These are phyloP conservation scores for Talaromyces albobiverticillius DNA, from an alignment of 2,329 filamentous ascomycete species.

Conservation along the genomic window DNA sequence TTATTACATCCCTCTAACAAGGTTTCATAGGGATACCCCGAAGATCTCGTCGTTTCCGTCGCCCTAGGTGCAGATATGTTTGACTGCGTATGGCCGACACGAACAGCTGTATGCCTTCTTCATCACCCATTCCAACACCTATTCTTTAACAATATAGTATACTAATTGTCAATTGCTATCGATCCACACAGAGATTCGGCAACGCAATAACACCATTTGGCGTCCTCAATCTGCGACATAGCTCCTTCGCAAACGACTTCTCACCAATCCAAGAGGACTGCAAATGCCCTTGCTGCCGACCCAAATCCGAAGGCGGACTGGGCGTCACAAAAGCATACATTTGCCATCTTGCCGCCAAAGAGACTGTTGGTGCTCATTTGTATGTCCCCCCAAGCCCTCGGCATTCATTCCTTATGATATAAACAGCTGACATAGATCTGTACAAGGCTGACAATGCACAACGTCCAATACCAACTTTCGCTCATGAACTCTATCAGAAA, in stretches of 20 bases:
- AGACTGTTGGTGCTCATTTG: constrained; percentile 83
- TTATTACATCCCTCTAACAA: neutral
- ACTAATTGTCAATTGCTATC: no score
- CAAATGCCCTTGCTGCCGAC: constrained; percentile 72
- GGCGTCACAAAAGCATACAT: constrained; percentile 86
- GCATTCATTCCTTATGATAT: neutral
- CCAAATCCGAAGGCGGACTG: constrained; percentile 64
- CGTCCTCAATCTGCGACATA: constrained; percentile 79
- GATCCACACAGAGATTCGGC: constrained; percentile 76
- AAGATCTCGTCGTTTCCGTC: constrained; percentile 89
- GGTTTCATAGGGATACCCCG: constrained; percentile 72
- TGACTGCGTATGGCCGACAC: constrained; percentile 97
- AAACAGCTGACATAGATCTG: constrained; percentile 15
- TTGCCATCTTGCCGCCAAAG: constrained; percentile 87
- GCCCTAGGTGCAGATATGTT: constrained; percentile 98
- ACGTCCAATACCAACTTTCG: constrained; percentile 86
- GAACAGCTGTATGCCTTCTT: constrained; percentile 66
- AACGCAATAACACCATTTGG: constrained; percentile 83
- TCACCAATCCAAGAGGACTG: constrained; percentile 79
- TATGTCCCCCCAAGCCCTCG: constrained; percentile 24
- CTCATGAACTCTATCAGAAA: constrained; percentile 74
- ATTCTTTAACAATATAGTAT: neutral
- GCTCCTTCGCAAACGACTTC: constrained; percentile 75
- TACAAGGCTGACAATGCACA: constrained; percentile 82
- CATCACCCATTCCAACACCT: neutral